Percentiles rank a stretch among this genome's conserved stretches.
Conservation (phyloP, 768 basidiomycete genomes). For the Hypsizygus marmoreus region DNA sequence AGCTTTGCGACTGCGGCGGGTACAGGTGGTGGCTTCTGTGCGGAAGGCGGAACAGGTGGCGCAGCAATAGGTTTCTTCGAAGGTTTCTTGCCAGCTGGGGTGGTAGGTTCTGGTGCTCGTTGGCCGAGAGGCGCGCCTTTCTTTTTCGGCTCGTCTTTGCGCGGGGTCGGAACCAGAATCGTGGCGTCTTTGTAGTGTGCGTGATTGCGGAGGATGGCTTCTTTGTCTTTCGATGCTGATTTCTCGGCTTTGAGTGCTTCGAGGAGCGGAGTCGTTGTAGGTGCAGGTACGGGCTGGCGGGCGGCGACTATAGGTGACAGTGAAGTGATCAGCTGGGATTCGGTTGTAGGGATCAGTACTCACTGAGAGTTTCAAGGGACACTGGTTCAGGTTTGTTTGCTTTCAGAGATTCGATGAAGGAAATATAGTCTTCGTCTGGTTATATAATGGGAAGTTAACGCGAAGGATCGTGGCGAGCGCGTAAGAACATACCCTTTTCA, state of each 20-base stretch:
- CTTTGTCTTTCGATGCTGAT: constrained; percentile 69
- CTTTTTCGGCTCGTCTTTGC: constrained; percentile 39
- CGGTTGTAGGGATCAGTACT: constrained; percentile 19
- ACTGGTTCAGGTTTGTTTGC: constrained; percentile 53
- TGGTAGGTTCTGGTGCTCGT: constrained; percentile 9
- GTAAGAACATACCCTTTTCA: constrained; percentile 65
- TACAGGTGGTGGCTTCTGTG: constrained; percentile 27
- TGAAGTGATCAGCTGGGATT: constrained; percentile 2
- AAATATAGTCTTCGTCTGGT: constrained; percentile 80
- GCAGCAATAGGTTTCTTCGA: constrained; percentile 32
- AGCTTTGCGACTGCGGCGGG: constrained; percentile 19
- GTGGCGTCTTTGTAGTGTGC: constrained; percentile 65
- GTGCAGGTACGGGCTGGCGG: constrained; percentile 55
- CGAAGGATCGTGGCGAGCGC: not conserved
- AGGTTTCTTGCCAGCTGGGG: constrained; percentile 33
- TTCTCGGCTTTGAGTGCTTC: constrained; percentile 91
- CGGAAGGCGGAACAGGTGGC: constrained; percentile 19
- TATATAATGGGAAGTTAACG: not conserved
- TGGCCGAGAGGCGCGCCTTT: constrained; percentile 26
- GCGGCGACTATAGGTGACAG: constrained; percentile 54
- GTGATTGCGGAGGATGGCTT: constrained; percentile 70
- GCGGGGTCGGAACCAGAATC: constrained; percentile 26
- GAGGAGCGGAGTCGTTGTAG: constrained; percentile 88
- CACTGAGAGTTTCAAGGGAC: constrained; percentile 66
- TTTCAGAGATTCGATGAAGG: constrained; percentile 78